phyloP scores from a whole-genome alignment of 805 yeast genomes.

The Metschnikowia lochheadii region DNA sequence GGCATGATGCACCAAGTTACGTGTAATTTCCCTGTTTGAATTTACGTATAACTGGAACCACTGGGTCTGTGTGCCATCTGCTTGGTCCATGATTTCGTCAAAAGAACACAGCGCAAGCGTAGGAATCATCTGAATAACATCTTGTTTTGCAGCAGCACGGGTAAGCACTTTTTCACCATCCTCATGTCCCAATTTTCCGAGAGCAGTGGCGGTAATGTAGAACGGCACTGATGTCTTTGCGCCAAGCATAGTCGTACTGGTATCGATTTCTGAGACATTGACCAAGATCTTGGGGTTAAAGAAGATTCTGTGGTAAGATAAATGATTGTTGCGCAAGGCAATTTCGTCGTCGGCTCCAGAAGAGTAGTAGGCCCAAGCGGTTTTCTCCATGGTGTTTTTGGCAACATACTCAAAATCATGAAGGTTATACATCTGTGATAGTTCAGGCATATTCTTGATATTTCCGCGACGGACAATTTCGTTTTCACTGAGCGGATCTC shows the following conservation, averaged over 20 bases:
- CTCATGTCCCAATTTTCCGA: conserved; percentile 40
- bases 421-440: conserved; percentile 67
- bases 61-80: conserved; percentile 32
- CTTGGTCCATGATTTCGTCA: conserved; percentile 38
- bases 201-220: conserved; percentile 48
- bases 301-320: conserved; percentile 38
- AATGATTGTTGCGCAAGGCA: conserved; percentile 41
- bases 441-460: conserved; percentile 53
- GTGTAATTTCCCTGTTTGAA: conserved; percentile 30
- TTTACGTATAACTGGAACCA: conserved; percentile 51
- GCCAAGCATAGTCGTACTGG: conserved; percentile 29
- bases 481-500: conserved; percentile 13
- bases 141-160: conserved; percentile 36
- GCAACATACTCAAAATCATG: conserved; percentile 89
- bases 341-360: conserved; percentile 51
- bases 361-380: conserved; percentile 78
- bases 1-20: conserved; percentile 32
- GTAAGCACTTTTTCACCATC: conserved; percentile 43
- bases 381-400: conserved; percentile 64
- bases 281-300: conserved; percentile 44
- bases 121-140: conserved; percentile 47
- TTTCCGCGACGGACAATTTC: conserved; percentile 9
- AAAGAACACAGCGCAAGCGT: conserved; percentile 38
- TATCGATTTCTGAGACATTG: conserved; percentile 28
- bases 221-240: conserved; percentile 39